These are phyloP conservation scores for Candida qinlingensis DNA, from an alignment of 805 yeast genomes.

Conservation along the genomic window DNA sequence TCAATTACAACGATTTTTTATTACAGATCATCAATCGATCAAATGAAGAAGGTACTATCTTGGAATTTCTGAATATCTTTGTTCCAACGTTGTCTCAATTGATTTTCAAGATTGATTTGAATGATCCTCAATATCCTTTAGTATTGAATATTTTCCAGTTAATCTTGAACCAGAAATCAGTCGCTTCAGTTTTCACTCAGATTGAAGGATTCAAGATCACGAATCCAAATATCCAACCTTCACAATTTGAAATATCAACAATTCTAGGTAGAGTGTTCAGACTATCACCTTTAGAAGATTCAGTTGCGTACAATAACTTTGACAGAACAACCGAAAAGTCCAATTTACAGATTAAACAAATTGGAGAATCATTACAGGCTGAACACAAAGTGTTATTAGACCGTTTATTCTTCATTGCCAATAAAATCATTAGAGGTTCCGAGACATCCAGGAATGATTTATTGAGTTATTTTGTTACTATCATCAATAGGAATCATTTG, in stretches of 20 bases:
- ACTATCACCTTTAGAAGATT: slow-evolving; percentile 64
- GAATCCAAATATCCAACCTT: slow-evolving; percentile 36
- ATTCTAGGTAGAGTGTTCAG: slow-evolving; percentile 73
- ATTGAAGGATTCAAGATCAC: slow-evolving; percentile 49
- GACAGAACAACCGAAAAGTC: slow-evolving; percentile 26
- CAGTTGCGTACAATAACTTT: slow-evolving; percentile 45
- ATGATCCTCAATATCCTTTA: slow-evolving; percentile 46
- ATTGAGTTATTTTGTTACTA: slow-evolving; percentile 62
- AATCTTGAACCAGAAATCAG: slow-evolving; percentile 52
- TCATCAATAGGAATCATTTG: slow-evolving; percentile 79
- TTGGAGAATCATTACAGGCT: slow-evolving; percentile 55
- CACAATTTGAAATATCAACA: slow-evolving; percentile 54
- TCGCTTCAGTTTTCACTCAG: slow-evolving; percentile 55
- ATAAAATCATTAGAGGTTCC: slow-evolving; percentile 73
- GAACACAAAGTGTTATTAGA: slow-evolving; percentile 58
- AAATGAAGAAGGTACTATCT: slow-evolving; percentile 57
- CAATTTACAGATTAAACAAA: slow-evolving; percentile 40
- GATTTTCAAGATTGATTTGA: slow-evolving; percentile 35
- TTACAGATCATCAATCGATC: slow-evolving; percentile 53
- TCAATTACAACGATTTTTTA: slow-evolving; percentile 41
- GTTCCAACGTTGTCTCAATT: slow-evolving; percentile 34
- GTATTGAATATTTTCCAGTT: slow-evolving; percentile 52
- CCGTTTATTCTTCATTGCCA: slow-evolving; percentile 62
- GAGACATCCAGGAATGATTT: slow-evolving; percentile 56
- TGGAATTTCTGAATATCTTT: slow-evolving; percentile 54